Base-by-base conservation (phyloP, 2,329 filamentous ascomycete species). In the Scopulariopsis brevicaulis region DNA sequence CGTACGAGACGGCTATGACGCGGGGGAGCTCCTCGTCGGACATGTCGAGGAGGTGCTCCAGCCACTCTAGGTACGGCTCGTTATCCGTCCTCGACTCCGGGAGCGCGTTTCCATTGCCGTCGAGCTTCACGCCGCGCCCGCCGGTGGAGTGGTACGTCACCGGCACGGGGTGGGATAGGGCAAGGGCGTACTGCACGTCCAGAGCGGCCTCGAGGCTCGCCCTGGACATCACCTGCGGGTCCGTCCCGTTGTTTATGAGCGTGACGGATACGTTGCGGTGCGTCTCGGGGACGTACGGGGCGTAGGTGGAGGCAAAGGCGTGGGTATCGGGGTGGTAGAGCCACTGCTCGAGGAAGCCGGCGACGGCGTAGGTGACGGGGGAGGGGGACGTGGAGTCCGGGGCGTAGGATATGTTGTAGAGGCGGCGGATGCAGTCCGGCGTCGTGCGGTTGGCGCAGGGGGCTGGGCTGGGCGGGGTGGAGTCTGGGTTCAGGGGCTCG, bases 1-100 rank as follows among this genome's bases (percentile, higher is more conserved):
- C 78, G 64, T 84, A 85, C 15, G 79, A 82, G 22, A 82, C 75
- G 53, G 77, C 78, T 14, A 85, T 72, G 2, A 84, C 77, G 56
- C 81, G 79, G 1, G 82, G 82, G 14, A 83, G 64, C 22, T 74
- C 66, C 15, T 69, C 65, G 53, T 78, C 73, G 1, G 69, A 65
- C 60, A 74, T 70, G 24, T 63, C 66, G 1, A 83, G 69, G 8
- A 84, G 67, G 60, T 77, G 73, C 58, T 80, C 70, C 15, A 83
- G 69, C 62, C 80, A 77, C 43, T 78, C 74, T 4, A 84, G 67
- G 61, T 80, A 84, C 0, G 82, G 82, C 66, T 84, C 81, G 64
- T 84, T 84, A 60, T 73, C 66, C 55, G 66, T 65, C 4, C 64
- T 61, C 2, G 66, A 63, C 4, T 63, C 64, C 0, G 66, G 59